Evolutionary conservation across 2,329 filamentous ascomycete species (phyloP).

Genomic region (Periconia sp.): DNA sequence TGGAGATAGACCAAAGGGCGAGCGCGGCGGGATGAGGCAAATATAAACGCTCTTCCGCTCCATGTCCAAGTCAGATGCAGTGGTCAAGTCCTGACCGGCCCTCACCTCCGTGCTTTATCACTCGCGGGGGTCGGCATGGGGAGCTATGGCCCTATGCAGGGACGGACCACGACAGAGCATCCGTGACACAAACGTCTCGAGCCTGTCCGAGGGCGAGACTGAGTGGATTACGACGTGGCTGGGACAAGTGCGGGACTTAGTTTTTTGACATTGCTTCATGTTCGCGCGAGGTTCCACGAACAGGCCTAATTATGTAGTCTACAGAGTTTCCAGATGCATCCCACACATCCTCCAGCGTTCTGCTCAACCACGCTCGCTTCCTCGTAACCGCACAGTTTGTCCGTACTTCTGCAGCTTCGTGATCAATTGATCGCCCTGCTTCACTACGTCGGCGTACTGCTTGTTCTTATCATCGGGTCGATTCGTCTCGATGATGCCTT

Average conservation of each 20-base stretch:
- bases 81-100: slow-evolving; percentile 4
- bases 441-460: slow-evolving; percentile 97
- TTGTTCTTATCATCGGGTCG: slow-evolving; percentile 99
- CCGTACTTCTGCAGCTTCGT: slow-evolving; percentile 99
- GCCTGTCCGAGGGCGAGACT: too few relatives aligned
- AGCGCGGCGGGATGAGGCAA: too few relatives aligned
- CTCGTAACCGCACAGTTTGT: slow-evolving; percentile 90
- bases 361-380: slow-evolving; percentile 82
- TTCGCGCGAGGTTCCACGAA: slow-evolving; percentile 20
- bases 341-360: not conserved
- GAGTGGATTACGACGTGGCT: not conserved
- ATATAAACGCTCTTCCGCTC: too few relatives aligned
- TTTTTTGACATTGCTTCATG: slow-evolving; percentile 7
- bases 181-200: not conserved
- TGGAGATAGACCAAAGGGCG: slow-evolving; percentile 2
- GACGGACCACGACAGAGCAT: not conserved
- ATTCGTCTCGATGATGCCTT: slow-evolving; percentile 97
- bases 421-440: slow-evolving; percentile 96
- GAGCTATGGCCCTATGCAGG: slow-evolving; percentile 10
- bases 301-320: slow-evolving; percentile 28
- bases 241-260: not conserved
- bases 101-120: not conserved
- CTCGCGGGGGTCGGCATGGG: not conserved
- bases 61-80: not conserved
- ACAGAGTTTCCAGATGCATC: slow-evolving; percentile 15